Conservation (phyloP, 495 filamentous ascomycete genomes). For the Talaromyces adpressus region DNA sequence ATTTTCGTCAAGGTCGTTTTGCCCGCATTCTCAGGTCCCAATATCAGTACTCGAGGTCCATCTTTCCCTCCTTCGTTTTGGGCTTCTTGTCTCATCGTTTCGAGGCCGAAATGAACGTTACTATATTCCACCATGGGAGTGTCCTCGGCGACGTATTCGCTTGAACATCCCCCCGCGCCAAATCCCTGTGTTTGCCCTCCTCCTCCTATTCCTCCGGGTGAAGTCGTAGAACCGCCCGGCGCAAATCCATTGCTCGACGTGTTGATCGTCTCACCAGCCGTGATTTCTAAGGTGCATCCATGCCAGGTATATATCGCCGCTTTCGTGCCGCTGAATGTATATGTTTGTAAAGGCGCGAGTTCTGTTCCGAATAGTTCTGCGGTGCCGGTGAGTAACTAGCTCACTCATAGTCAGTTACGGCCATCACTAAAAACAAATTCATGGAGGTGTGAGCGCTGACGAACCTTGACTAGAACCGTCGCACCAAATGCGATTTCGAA, state of each 20-base stretch:
- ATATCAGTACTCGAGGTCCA: slow-evolving; percentile 76
- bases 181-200: slow-evolving; percentile 14
- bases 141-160: slow-evolving; percentile 75
- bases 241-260: slow-evolving; percentile 30
- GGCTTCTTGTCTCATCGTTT: slow-evolving; percentile 53
- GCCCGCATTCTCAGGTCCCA: slow-evolving; percentile 73
- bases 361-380: slow-evolving; percentile 97
- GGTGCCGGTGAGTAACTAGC: slow-evolving; percentile 64
- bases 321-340: slow-evolving; percentile 78
- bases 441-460: slow-evolving; percentile 5
- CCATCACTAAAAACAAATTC: neutral
- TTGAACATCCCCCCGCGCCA: slow-evolving; percentile 49
- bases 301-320: slow-evolving; percentile 87
- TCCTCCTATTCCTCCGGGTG: slow-evolving; percentile 5
- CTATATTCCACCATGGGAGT: slow-evolving; percentile 76
- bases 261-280: slow-evolving; percentile 38
- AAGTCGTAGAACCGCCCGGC: slow-evolving; percentile 8
- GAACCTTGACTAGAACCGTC: slow-evolving; percentile 55
- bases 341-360: slow-evolving; percentile 70
- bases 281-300: slow-evolving; percentile 77
- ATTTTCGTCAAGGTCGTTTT: slow-evolving; percentile 82
- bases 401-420: slow-evolving; percentile 16
- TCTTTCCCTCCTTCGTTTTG: slow-evolving; percentile 38
- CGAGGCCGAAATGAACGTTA: slow-evolving; percentile 83
- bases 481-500: slow-evolving; percentile 75